Base-by-base conservation (phyloP, 139 green algal genomes). In the Chlamydomonas sp. region DNA sequence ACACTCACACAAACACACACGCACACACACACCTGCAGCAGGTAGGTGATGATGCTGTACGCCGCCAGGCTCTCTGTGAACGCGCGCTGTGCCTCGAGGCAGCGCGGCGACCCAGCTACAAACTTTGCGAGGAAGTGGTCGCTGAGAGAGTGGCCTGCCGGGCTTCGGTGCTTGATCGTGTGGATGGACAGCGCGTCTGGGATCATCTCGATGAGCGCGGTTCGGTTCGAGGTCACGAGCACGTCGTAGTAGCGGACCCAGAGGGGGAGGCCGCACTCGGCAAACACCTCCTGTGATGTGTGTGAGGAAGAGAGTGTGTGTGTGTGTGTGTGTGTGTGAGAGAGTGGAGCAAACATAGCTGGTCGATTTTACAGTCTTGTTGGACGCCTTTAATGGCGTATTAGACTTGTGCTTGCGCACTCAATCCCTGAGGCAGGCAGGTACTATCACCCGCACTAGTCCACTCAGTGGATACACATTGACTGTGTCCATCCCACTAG, bases 121-220 rank as follows among this genome's bases (percentile, higher is more conserved):
- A 79, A 90, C 72, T 85, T 89, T 48, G 81, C 81, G 54, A 90
- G 82, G 66, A 97, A 96, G 73, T 97, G 88, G 63, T 94, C 79
- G 1, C 76, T 70, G 39, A 98, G 73, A 33, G 69, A 87, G 57
- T 58, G 48, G 58, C 71, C 74, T 3, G 63, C 26, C 1, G 74
- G 66, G 31, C 74, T 83, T 30, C 84, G 71, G 31, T 75, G 76
- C 80, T 99, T 99, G 79, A 98, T 70, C 3, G 84, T 81, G 81
- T 99, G 95, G 26, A 99, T 89, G 43, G 88, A 96, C 26, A 91
- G 78, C 2, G 89, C 81, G 73, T 99, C 91, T 8, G 91, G 87
- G 31, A 99, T 88, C 65, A 96, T 83, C 81, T 99, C 92, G 36
- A 99, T 98, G n/a, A 99, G 79, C 22, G 93, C 94, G 0, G 95